Evolutionary conservation across 108 stramenopile species (phyloP), one percentile per base, ranked within the genome.

Genomic region (Pseudonitzschia multiseries): DNA sequence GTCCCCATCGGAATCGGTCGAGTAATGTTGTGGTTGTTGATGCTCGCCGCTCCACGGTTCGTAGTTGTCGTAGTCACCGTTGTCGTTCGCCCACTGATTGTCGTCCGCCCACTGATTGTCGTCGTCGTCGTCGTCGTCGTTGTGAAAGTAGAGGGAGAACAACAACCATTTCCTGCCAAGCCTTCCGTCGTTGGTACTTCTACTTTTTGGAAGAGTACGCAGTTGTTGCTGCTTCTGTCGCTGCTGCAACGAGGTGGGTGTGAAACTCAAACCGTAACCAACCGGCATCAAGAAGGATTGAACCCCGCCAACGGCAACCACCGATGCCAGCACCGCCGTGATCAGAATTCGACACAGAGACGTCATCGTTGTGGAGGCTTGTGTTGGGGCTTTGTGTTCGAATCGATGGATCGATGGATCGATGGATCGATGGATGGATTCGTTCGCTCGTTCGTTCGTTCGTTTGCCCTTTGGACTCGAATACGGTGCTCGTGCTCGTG

Each of bases 201-300:
- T 24, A 14, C 57, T 31, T 17, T 31, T 28, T 51, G 8, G 4
- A 51, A 4, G 50, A 17, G 4, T 3, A 51, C n/a, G 50, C 3
- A 51, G 10, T 15, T 10, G 24, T 0, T 15, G 24, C 15, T 10
- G 32, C 10, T 62, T 32, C 4, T 15, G 24, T 24, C 9, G 32
- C 10, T 62, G 61, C 15, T 62, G 29, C 33, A 62, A 36, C 61
- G 61, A 33, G 15, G 61, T 40, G 61, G 14, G n/a, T n/a, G n/a
- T n/a, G n/a, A n/a, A n/a, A n/a, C n/a, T n/a, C n/a, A n/a, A n/a
- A n/a, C n/a, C n/a, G n/a, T n/a, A 33, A 17, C 61, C 61, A 33
- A 29, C 36, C 1, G 61, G 61, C 12, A n/a, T 62, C 33, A n/a
- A 62, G 40, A 62, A 62, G 61, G 61, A 24, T 9, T 40, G 61